Conservation (phyloP, 176 grass and related monocot genomes). For the Hordeum vulgare region MorexV3_pseudomolecules_assembly NC_058522.1:328793357-328793856, state of each 20-base stretch:
- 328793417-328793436: not conserved
- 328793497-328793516: constrained; percentile 21
- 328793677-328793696: not conserved
- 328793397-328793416: not conserved
- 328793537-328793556: constrained; percentile 4
- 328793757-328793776: not conserved
- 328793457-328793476: not conserved
- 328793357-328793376: not conserved
- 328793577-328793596: not conserved
- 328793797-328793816: not conserved
- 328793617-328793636: not conserved
- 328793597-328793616: not conserved
- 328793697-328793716: not conserved
- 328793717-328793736: not conserved
- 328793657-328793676: not conserved
- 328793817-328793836: not conserved
- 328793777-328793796: too few relatives aligned
- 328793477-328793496: not conserved
- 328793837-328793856: not conserved
- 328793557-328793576: constrained; percentile 31
- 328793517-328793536: constrained; percentile 12
- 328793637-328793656: not conserved
- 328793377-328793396: not conserved
- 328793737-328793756: not conserved
- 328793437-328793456: not conserved